Base-by-base conservation (phyloP, 179 eudicot genomes). In the Beta lomatogona region DNA sequence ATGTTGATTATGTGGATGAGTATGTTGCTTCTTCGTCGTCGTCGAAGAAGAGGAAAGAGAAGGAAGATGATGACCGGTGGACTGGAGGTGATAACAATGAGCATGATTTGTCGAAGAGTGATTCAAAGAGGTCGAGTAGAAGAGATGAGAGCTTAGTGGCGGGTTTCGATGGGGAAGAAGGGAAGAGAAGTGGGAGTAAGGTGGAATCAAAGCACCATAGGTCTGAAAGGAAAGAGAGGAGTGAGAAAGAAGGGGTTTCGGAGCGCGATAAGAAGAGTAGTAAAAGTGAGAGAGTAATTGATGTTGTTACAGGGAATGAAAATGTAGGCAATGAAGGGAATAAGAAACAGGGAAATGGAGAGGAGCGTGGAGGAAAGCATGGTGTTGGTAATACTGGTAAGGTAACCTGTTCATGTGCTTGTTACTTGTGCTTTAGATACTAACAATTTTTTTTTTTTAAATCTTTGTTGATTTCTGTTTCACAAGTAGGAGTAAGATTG, bases 21-120 rank as follows among this genome's bases (percentile, higher is more conserved):
- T 85, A 86, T 79, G 87, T 78, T 13, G 84, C 82, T 12, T 88
- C 85, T 57, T 81, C 70, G 4, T 76, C 81, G 4, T 85, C 81
- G 19, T 72, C 96, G 44, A 94, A 94, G 76, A 86, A 94, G 87
- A 78, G 93, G 61, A 92, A 89, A 66, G 98, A 95, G 83, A 95
- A 89, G 88, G 87, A 80, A 19, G 92, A 83, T 67, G 90, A 90
- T 45, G 97, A 95, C 84, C 87, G 98, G 86, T 94, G 98, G 98
- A 86, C 87, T 61, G 92, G 91, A 16, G 97, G 90, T 15, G 84
- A 85, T 70, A 89, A 77, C 22, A 84, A 67, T 73, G 87, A 83
- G 31, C 82, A 68, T 25, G 91, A 74, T 78, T 57, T 68, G 5
- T 68, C 75, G 44, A 91, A 86, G 25, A 77, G 78, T 79, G 97